Conservation (phyloP, 1,284 basidiomycete genomes). For the Peniophora sp. region DNA sequence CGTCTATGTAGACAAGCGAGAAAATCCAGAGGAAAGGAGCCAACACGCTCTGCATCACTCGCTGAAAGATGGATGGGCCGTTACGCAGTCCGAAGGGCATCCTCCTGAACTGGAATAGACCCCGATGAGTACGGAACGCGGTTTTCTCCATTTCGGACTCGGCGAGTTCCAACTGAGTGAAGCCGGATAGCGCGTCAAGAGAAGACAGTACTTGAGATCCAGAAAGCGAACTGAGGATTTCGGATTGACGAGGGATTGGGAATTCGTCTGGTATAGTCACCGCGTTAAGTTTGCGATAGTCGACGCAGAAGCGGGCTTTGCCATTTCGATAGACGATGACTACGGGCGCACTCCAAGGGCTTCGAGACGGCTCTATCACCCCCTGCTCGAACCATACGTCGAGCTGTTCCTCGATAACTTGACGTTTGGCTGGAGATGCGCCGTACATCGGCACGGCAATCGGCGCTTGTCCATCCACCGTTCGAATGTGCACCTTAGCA, state of each 20-base stretch:
- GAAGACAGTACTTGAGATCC: constrained; percentile 26
- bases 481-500: constrained; percentile 11
- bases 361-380: constrained; percentile 20
- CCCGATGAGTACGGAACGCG: constrained; percentile 29
- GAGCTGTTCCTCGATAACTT: constrained; percentile 24
- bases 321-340: constrained; percentile 11
- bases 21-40: constrained; percentile 31
- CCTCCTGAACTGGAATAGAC: constrained; percentile 29
- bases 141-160: constrained; percentile 24
- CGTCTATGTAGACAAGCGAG: constrained; percentile 27
- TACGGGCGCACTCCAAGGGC: constrained; percentile 19
- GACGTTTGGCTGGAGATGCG: constrained; percentile 15
- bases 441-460: constrained; percentile 18
- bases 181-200: constrained; percentile 30
- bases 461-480: constrained; percentile 10
- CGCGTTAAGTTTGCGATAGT: constrained; percentile 23
- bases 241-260: constrained; percentile 28
- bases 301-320: constrained; percentile 16
- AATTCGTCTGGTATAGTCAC: constrained; percentile 30
- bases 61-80: constrained; percentile 31
- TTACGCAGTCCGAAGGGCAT: constrained; percentile 36
- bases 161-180: constrained; percentile 27
- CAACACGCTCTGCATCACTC: constrained; percentile 29
- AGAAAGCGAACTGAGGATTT: constrained; percentile 26
- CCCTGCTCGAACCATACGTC: constrained; percentile 7